Base-by-base conservation (phyloP, 768 basidiomycete species). In the Cystofilobasidium capitatum region DNA sequence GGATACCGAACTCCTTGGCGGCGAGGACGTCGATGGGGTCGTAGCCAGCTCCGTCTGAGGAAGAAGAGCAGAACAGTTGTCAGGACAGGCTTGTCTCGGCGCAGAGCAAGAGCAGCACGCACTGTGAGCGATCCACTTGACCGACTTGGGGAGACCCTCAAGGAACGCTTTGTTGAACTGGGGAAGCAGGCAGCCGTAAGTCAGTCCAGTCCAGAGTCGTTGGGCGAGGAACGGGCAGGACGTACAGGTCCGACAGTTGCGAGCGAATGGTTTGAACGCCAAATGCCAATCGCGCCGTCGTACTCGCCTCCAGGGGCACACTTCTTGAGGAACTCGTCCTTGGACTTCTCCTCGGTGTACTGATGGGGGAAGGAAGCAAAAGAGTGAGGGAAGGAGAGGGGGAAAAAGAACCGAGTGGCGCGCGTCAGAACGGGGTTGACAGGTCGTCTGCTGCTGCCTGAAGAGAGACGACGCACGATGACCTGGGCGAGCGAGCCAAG, bases 41-140 rank as follows among this genome's bases (percentile, higher is more conserved):
- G 75, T 96, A 96, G 0, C 92, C 91, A 0, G 92, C 91, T 14
- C 91, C 92, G 66, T 92, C 64, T 65, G 37, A 29, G 3, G 10
- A 29, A 24, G 22, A 33, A 26, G 55, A 39, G 14, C 2, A 37
- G 33, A n/a, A n/a, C n/a, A n/a, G n/a, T n/a, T n/a, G n/a, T n/a
- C n/a, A n/a, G n/a, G n/a, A n/a, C 13, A 45, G 44, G 44, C n/a
- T 14, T 13, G 44, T 45, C n/a, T 45, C 14, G n/a, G n/a, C 14
- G 44, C 13, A 45, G 14, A n/a, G 44, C 13, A n/a, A 45, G n/a
- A 14, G 14, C 13, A 14, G 26, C 5, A 69, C 67, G 42, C 39
- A 57, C 54, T 92, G 76, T 91, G 91, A 0, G 86, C 88, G 74
- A 94, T 89, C 86, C 88, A 91, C 73, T 86, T 85, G 70, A 93